Evolutionary conservation across 768 basidiomycete genomes (phyloP).

Genomic region (Naganishia vaughanmartiniae): DNA sequence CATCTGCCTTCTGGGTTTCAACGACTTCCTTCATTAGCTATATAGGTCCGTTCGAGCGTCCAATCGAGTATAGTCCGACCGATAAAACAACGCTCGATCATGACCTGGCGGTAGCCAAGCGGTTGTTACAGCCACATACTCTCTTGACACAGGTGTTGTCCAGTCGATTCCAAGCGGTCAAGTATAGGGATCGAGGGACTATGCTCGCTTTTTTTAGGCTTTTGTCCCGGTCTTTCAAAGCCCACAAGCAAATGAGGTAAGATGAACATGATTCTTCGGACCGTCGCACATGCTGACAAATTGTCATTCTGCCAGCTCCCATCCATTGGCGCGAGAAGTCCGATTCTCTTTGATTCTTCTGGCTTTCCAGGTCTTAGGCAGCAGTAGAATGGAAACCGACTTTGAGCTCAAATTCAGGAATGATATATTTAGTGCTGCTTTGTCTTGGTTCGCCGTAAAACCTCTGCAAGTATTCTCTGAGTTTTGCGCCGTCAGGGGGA

Average conservation of each 20-base stretch:
- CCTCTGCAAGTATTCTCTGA: slow-evolving; percentile 67
- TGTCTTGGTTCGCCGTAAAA: slow-evolving; percentile 89
- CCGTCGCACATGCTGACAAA: slow-evolving; percentile 12
- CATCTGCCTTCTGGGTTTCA: neutral
- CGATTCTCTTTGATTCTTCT: slow-evolving; percentile 88
- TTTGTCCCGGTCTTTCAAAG: slow-evolving; percentile 74
- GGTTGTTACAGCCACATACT: slow-evolving; percentile 76
- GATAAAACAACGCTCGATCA: slow-evolving; percentile 79
- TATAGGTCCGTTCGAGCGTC: slow-evolving; percentile 79
- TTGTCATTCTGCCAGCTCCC: slow-evolving; percentile 61
- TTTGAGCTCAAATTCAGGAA: slow-evolving; percentile 75
- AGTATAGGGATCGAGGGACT: slow-evolving; percentile 77
- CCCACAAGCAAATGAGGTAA: slow-evolving; percentile 72
- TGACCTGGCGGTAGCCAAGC: slow-evolving; percentile 65
- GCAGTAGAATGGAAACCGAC: slow-evolving; percentile 76
- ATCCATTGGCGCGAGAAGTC: slow-evolving; percentile 83
- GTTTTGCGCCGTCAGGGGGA: neutral
- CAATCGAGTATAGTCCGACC: slow-evolving; percentile 83
- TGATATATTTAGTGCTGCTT: slow-evolving; percentile 72
- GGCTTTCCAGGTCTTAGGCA: slow-evolving; percentile 85
- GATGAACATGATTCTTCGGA: slow-evolving; percentile 24
- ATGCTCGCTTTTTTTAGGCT: slow-evolving; percentile 81
- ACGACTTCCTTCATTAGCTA: slow-evolving; percentile 58
- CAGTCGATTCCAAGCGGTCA: slow-evolving; percentile 87
- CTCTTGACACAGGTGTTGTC: slow-evolving; percentile 82